Evolutionary conservation across 768 basidiomycete species (phyloP).

Genomic region (Macrolepiota fuliginosa): DNA sequence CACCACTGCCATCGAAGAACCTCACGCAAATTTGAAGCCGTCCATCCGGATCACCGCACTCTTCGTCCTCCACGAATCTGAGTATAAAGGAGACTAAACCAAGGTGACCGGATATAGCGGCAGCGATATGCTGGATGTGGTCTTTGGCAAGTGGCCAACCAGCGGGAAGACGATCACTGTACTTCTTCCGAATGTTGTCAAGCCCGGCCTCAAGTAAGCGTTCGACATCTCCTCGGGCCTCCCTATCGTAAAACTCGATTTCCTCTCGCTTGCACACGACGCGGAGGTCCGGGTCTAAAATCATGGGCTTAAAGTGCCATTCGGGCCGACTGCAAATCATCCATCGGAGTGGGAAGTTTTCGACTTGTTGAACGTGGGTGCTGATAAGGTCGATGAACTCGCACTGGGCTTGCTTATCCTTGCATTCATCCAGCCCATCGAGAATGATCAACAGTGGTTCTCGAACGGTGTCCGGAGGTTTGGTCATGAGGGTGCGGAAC

Average conservation of each 20-base stretch:
- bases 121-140: background rate
- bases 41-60: background rate
- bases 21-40: constrained; percentile 3
- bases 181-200: background rate
- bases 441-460: no score
- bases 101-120: constrained; percentile 1
- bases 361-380: no score
- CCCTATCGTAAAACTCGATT: background rate
- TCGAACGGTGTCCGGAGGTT: no score
- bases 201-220: background rate
- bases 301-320: constrained; percentile 1
- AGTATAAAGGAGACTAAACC: background rate
- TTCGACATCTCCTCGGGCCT: background rate
- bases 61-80: background rate
- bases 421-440: no score
- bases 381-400: constrained; percentile 9
- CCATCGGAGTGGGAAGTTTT: no score
- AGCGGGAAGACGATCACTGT: background rate
- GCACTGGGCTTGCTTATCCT: no score
- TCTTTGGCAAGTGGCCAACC: constrained; percentile 3
- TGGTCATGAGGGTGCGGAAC: no score
- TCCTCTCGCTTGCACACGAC: constrained; percentile 1
- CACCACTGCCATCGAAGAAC: background rate
- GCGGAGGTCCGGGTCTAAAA: background rate
- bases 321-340: no score